Conservation (phyloP, 2,329 filamentous ascomycete genomes). For the Colletotrichum somersetense region DNA sequence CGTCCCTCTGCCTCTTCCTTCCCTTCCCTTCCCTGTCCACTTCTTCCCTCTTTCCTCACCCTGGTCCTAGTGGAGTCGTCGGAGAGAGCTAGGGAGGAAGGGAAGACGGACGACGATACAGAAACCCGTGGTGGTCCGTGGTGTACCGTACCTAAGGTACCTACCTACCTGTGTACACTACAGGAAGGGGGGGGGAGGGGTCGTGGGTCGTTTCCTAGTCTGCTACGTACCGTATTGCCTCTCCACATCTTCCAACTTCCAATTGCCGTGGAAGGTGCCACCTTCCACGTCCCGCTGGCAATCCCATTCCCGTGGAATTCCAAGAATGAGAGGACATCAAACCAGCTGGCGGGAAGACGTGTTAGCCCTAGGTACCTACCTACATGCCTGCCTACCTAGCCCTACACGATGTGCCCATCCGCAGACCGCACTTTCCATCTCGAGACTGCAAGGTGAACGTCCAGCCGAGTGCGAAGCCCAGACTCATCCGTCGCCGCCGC, state of each 20-base stretch:
- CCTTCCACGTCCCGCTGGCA: constrained; percentile 8
- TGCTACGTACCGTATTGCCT: constrained; percentile 5
- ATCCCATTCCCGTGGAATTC: constrained; percentile 1
- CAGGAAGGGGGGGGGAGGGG: neutral
- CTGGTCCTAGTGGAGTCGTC: neutral
- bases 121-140: constrained; percentile 8
- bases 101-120: constrained; percentile 16
- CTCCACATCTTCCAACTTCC: constrained; percentile 32
- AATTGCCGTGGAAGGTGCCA: constrained; percentile 9
- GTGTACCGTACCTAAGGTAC: no score
- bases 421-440: neutral
- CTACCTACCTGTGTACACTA: no score
- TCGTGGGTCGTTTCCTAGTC: neutral
- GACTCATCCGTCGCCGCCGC: neutral
- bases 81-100: constrained; percentile 15
- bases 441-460: neutral
- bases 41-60: constrained; percentile 7
- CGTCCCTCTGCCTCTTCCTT: neutral
- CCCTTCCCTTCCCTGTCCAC: neutral
- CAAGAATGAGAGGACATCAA: constrained; percentile 5
- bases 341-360: neutral
- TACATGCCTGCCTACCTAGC: neutral
- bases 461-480: neutral
- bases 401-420: neutral
- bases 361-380: neutral